Conservation (phyloP, 768 basidiomycete genomes). For the Kwoniella sp. region DNA sequence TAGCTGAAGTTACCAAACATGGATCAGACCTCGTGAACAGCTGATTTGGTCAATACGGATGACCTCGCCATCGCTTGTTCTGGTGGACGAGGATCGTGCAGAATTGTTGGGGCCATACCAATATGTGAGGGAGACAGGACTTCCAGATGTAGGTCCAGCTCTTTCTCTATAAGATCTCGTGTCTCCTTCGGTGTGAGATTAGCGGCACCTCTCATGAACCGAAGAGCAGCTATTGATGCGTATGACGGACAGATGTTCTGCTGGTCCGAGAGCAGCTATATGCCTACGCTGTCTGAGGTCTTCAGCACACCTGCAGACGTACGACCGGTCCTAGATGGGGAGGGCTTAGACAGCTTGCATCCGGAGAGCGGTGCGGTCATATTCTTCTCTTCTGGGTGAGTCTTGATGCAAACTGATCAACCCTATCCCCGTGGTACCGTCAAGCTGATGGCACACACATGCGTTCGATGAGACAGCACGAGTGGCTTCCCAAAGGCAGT, state of each 20-base stretch:
- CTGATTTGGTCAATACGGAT: slow-evolving; percentile 23
- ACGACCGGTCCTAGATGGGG: not conserved
- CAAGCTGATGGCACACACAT: not conserved
- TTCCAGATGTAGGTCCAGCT: slow-evolving; percentile 24
- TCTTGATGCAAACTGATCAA: not conserved
- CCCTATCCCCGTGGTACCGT: not conserved
- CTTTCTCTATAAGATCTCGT: not conserved
- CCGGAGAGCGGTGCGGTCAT: slow-evolving; percentile 49
- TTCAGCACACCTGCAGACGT: slow-evolving; percentile 17
- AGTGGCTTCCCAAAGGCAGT: slow-evolving; percentile 49
- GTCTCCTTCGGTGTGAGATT: no score
- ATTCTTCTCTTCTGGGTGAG: slow-evolving; percentile 51
- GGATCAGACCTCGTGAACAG: slow-evolving; percentile 18
- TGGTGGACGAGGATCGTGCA: slow-evolving; percentile 40
- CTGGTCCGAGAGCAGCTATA: slow-evolving; percentile 15
- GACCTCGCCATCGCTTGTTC: slow-evolving; percentile 33
- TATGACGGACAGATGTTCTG: slow-evolving; percentile 21
- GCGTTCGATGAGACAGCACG: slow-evolving; percentile 25
- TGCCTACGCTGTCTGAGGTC: slow-evolving; percentile 3
- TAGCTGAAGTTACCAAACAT: not conserved
- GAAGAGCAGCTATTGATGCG: not conserved
- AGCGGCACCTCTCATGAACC: no score
- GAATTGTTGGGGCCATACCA: slow-evolving; percentile 23
- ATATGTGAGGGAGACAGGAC: slow-evolving; percentile 17
- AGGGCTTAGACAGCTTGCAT: slow-evolving; percentile 24